Evolutionary conservation across 495 filamentous ascomycete genomes (phyloP), one percentile per base, ranked within the genome.

Genomic region (Podospora fimiseda): DNA sequence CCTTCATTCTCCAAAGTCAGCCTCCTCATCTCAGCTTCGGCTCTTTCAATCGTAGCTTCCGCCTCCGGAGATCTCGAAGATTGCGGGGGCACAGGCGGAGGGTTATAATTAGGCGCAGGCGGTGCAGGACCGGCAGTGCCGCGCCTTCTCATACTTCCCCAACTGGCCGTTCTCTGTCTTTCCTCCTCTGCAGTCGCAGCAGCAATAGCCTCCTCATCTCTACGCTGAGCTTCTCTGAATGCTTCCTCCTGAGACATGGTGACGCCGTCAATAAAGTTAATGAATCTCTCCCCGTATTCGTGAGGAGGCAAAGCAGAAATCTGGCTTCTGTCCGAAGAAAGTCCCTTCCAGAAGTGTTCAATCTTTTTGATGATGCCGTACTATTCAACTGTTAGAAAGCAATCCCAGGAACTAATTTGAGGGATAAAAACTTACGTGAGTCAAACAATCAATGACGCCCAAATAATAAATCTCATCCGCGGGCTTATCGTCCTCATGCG

Each of bases 391-490:
- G 57, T 77, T 66, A 77, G 70, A 46, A 50, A 43, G 37, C 48
- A 54, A 19, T n/a, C n/a, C n/a, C n/a, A n/a, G n/a, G n/a, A 43
- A 44, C 23, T 21, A 15, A 42, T 40, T 9, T 14, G 22, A 2
- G 36, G 8, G 8, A 3, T 6, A 33, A 43, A 33, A 46, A 79
- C 86, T 78, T 74, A 93, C 89, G 70, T 96, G 89, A 37, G 93
- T 99, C 63, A 99, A 70, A 66, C 92, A 97, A 68, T 97, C 94
- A 64, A 97, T 97, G 56, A 99, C 93, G 9, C 93, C 93, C 6
- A 99, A 79, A 64, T 97, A 99, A 61, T 97, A 99, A 27, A 99
- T 90, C 70, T 95, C 89, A 50, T 96, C 90, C 1, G 84, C 91
- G 7, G 87, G 81, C 21, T 75, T 69, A 55, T 93, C 85, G 70